Evolutionary conservation across 371 early-diverging fungal species (phyloP).

Genomic region (Actinomortierella ambigua): DNA sequence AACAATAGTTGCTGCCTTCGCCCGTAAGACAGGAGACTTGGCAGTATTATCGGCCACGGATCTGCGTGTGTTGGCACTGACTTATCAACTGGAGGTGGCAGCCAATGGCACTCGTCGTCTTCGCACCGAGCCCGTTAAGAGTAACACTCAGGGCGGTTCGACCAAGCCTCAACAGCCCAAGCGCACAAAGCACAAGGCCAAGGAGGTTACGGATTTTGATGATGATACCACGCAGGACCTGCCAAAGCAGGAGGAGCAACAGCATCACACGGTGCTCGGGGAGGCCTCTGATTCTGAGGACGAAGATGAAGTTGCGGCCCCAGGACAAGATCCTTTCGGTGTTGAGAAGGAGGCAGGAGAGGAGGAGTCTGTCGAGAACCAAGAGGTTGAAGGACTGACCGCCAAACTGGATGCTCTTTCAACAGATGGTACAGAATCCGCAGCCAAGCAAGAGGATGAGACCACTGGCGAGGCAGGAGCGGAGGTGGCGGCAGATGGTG

Average conservation of each 20-base stretch:
- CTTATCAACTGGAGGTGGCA: conserved; percentile 84
- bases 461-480: conserved; percentile 2
- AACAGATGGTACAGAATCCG: conserved; percentile 14
- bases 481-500: conserved; percentile 25
- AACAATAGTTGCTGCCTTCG: conserved; percentile 73
- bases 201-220: conserved; percentile 36
- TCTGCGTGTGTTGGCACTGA: conserved; percentile 88
- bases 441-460: conserved; percentile 28
- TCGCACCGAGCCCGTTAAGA: conserved; percentile 62
- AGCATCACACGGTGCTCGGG: conserved; percentile 33
- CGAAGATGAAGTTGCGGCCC: conserved; percentile 53
- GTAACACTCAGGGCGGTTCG: conserved; percentile 25
- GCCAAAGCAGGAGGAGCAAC: conserved; percentile 6
- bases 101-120: conserved; percentile 66
- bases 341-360: conserved; percentile 27
- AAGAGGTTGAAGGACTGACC: conserved; percentile 17
- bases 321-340: too few species aligned
- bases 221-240: conserved; percentile 14
- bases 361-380: conserved; percentile 23
- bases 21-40: conserved; percentile 94
- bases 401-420: conserved; percentile 17
- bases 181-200: conserved; percentile 41
- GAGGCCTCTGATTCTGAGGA: conserved; percentile 54
- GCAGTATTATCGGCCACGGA: conserved; percentile 83
- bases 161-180: conserved; percentile 24